Conservation (phyloP, 2,329 filamentous ascomycete species). For the Aspergillus carbonarius region DNA sequence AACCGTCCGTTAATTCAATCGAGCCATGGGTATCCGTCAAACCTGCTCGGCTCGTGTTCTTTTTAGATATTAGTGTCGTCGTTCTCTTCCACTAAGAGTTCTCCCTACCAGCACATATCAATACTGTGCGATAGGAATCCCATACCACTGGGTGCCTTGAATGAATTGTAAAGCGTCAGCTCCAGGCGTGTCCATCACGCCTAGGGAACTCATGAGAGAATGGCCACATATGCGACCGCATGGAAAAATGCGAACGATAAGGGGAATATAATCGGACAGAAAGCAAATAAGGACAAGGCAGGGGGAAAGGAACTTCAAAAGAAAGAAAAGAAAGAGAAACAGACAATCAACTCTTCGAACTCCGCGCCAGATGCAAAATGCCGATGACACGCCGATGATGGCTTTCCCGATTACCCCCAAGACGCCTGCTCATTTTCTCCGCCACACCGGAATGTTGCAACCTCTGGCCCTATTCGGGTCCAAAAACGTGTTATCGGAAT, state of each 20-base stretch:
- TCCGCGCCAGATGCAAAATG: conserved; percentile 31
- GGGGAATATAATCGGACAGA: conserved; percentile 10
- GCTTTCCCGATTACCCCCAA: conserved; percentile 24
- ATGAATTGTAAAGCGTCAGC: background rate
- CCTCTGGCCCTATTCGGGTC: conserved; percentile 3
- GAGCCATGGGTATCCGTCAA: conserved; percentile 31
- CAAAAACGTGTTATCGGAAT: background rate
- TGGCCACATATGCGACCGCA: background rate
- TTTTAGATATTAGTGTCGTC: too few species aligned
- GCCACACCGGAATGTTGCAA: conserved; percentile 19
- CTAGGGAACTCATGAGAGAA: background rate
- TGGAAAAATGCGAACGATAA: conserved; percentile 1
- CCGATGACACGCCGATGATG: conserved; percentile 16
- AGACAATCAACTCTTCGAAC: conserved; percentile 13
- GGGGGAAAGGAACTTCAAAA: conserved; percentile 15
- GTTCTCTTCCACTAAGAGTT: too few species aligned
- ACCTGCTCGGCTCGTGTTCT: background rate
- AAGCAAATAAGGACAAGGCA: conserved; percentile 13
- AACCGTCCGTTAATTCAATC: conserved; percentile 14
- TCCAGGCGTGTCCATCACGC: background rate
- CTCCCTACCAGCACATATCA: background rate
- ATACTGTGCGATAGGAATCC: background rate
- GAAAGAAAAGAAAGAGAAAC: conserved; percentile 22
- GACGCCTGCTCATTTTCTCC: conserved; percentile 31
- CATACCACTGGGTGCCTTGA: background rate